Conservation (phyloP, 129 eudicot genomes). For the Flaveria sonorensis region DNA sequence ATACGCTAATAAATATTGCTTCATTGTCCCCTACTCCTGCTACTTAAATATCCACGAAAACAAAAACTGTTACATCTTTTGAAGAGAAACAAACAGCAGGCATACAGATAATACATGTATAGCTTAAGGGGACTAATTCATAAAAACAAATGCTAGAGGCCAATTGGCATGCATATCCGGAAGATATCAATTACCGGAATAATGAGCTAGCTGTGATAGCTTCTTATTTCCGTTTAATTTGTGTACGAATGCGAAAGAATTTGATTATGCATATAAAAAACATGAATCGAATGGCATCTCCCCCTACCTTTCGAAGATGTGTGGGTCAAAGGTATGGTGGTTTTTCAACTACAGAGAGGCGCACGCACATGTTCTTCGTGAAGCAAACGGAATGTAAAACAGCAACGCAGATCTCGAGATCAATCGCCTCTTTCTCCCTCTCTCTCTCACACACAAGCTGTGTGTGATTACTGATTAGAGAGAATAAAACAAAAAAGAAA, state of each 20-base stretch:
- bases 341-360: too few species aligned
- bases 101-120: too few species aligned
- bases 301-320: too few species aligned
- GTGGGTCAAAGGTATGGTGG: too few species aligned
- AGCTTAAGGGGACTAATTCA: constrained; percentile 1
- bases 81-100: too few species aligned
- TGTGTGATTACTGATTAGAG: background rate
- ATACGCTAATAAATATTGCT: constrained; percentile 26
- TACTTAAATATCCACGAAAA: background rate
- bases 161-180: background rate
- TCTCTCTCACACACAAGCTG: constrained; percentile 17
- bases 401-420: constrained; percentile 49
- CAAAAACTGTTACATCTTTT: background rate
- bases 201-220: background rate
- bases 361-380: constrained; percentile 31
- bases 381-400: constrained; percentile 46
- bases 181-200: background rate
- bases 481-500: constrained; percentile 1
- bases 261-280: too few species aligned
- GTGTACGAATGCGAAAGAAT: background rate
- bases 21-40: constrained; percentile 39
- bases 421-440: background rate
- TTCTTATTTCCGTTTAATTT: constrained; percentile 19
- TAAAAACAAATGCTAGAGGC: background rate
- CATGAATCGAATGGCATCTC: too few species aligned